These are phyloP conservation scores for Mucor racemosus DNA, from an alignment of 371 early-diverging fungal species.

Conservation along the genomic window DNA sequence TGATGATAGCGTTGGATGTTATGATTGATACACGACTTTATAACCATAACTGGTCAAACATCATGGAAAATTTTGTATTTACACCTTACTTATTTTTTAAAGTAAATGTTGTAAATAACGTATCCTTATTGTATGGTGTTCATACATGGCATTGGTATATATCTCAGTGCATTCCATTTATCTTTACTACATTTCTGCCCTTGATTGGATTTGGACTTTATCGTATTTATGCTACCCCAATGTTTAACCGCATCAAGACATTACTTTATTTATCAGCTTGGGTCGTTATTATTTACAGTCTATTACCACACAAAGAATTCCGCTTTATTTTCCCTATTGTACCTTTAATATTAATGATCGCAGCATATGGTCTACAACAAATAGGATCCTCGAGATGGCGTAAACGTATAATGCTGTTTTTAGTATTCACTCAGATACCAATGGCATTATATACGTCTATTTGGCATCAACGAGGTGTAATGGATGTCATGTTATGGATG, in stretches of 20 bases:
- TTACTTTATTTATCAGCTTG: conserved; percentile 40
- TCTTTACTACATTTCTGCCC: conserved; percentile 78
- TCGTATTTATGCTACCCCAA: background rate
- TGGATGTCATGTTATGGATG: conserved; percentile 82
- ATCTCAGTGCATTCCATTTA: conserved; percentile 77
- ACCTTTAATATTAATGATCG: conserved; percentile 73
- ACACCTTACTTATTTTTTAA: conserved; percentile 77
- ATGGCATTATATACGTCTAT: conserved; percentile 71
- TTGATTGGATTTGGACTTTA: conserved; percentile 39
- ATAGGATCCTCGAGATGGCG: conserved; percentile 26
- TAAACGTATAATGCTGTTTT: conserved; percentile 23
- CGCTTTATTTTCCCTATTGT: conserved; percentile 88
- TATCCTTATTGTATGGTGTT: conserved; percentile 88
- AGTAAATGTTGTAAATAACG: conserved; percentile 77
- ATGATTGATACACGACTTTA: conserved; percentile 62
- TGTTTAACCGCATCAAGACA: conserved; percentile 18
- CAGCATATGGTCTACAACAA: conserved; percentile 58
- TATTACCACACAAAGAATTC: conserved; percentile 91
- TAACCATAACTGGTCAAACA: conserved; percentile 13
- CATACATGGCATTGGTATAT: conserved; percentile 93
- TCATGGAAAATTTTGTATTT: conserved; percentile 45
- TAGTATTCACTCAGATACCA: conserved; percentile 68
- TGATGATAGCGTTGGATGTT: conserved; percentile 53
- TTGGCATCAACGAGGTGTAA: conserved; percentile 92
- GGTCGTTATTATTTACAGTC: conserved; percentile 70